Percentiles rank a stretch among this genome's conserved stretches.
phyloP scores from a whole-genome alignment of 2,329 filamentous ascomycete species.

The Trichophaea hybrida region DNA sequence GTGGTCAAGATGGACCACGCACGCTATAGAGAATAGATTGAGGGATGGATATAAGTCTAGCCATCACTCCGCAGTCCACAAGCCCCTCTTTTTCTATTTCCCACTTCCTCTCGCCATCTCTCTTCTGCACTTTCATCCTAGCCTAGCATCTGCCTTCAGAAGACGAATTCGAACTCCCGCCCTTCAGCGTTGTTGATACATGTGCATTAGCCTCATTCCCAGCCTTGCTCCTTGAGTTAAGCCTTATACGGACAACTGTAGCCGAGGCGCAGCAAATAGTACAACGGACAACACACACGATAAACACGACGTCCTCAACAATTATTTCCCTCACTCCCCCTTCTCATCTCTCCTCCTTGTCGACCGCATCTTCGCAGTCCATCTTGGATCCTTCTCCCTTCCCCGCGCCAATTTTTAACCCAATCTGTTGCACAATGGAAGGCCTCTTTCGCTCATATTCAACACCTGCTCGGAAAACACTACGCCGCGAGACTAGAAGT shows the following conservation, averaged over 20 bases:
- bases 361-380: background rate
- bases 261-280: background rate
- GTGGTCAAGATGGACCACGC: too few species aligned
- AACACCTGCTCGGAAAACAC: background rate
- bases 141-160: background rate
- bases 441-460: background rate
- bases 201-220: background rate
- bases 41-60: too few species aligned
- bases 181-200: background rate
- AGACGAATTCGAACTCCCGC: background rate
- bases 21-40: too few species aligned
- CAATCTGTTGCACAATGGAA: conserved; percentile 4
- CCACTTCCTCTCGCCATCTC: background rate
- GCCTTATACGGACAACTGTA: background rate
- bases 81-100: background rate
- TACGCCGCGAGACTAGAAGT: conserved; percentile 2
- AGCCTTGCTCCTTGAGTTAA: background rate
- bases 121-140: background rate
- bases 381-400: background rate
- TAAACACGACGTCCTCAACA: background rate
- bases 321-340: background rate
- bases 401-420: background rate
- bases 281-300: background rate
- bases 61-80: too few species aligned
- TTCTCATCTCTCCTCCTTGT: background rate